phyloP scores from a whole-genome alignment of 495 filamentous ascomycete species.

The Neurospora sp. region DNA sequence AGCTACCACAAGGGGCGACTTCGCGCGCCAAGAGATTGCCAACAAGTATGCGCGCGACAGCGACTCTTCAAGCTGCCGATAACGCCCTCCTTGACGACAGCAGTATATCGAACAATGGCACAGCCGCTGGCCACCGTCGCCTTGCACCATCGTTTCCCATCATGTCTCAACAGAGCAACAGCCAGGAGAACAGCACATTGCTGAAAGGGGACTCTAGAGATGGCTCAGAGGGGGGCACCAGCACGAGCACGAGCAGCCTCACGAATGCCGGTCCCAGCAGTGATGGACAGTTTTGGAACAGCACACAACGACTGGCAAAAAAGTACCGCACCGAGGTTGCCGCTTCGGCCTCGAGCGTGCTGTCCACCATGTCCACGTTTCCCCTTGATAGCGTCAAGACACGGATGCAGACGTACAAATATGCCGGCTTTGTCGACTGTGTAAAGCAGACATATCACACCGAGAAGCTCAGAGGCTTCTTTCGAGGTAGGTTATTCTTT shows the following conservation, averaged over 20 bases:
- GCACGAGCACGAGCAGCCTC: slow-evolving; percentile 3
- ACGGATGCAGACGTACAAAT: slow-evolving; percentile 76
- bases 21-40: not conserved
- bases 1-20: not conserved
- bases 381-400: slow-evolving; percentile 80
- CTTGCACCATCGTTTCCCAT: slow-evolving; percentile 25
- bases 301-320: slow-evolving; percentile 55
- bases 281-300: slow-evolving; percentile 13
- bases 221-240: not conserved
- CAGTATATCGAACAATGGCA: slow-evolving; percentile 23
- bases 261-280: not conserved
- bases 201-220: not conserved
- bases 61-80: not conserved
- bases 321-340: slow-evolving; percentile 72
- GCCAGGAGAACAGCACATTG: slow-evolving; percentile 13
- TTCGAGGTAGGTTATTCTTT: slow-evolving; percentile 47
- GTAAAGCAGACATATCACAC: slow-evolving; percentile 61
- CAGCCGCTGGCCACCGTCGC: slow-evolving; percentile 14
- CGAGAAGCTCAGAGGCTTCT: slow-evolving; percentile 67
- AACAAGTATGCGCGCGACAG: not conserved
- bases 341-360: slow-evolving; percentile 60
- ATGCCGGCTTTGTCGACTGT: slow-evolving; percentile 57
- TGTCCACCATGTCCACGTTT: slow-evolving; percentile 66
- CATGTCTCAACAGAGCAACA: slow-evolving; percentile 36
- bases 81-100: slow-evolving; percentile 26